phyloP scores from a whole-genome alignment of 2,329 filamentous ascomycete species.

The Proliferodiscus dingleyae region DNA sequence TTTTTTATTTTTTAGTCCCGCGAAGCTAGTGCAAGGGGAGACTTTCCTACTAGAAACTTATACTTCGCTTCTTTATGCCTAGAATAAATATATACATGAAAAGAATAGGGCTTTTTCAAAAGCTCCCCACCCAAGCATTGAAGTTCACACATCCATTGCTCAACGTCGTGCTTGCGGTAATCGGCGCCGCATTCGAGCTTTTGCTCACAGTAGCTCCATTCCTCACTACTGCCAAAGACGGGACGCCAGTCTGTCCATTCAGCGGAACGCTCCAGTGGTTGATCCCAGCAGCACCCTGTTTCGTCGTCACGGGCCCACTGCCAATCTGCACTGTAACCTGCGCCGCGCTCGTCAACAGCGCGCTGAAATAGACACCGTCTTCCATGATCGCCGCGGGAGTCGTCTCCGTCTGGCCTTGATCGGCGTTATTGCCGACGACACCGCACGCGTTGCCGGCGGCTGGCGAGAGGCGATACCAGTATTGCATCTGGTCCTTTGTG shows the following conservation, averaged over 20 bases:
- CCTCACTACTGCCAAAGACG: constrained; percentile 27
- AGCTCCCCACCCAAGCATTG: constrained; percentile 17
- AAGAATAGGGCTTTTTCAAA: no score
- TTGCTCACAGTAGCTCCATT: constrained; percentile 13
- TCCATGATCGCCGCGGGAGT: constrained; percentile 31
- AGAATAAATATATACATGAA: no score
- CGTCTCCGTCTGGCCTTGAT: constrained; percentile 16
- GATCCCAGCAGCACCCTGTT: constrained; percentile 15
- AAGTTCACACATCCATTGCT: constrained; percentile 11
- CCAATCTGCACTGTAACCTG: constrained; percentile 32
- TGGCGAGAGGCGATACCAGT: constrained; percentile 40
- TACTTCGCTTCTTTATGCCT: no score
- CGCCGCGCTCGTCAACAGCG: constrained; percentile 27
- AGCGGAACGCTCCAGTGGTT: constrained; percentile 30
- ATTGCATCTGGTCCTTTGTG: constrained; percentile 33
- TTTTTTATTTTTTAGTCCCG: no score
- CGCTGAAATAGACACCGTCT: constrained; percentile 28
- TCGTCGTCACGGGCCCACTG: constrained; percentile 11
- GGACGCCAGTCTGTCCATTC: constrained; percentile 29
- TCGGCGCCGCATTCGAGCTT: constrained; percentile 19
- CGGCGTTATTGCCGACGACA: constrained; percentile 30
- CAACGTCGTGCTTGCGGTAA: constrained; percentile 15
- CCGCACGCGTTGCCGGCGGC: constrained; percentile 31
- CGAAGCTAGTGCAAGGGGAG: no score
- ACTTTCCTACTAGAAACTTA: no score